Evolutionary conservation across 2,329 filamentous ascomycete genomes (phyloP).

Genomic region (Teratosphaeria viscida): DNA sequence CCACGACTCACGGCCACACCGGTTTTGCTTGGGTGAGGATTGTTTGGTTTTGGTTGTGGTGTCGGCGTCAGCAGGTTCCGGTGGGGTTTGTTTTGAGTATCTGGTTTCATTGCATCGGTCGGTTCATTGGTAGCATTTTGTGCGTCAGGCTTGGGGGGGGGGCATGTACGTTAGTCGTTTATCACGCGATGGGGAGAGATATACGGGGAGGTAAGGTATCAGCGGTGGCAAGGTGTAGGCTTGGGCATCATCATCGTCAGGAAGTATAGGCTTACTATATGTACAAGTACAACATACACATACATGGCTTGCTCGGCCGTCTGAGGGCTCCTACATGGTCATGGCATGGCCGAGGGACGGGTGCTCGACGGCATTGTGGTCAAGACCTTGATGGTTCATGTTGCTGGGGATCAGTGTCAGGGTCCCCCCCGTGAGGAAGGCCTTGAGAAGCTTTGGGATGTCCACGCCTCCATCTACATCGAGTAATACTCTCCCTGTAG

Average conservation of each 20-base stretch:
- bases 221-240: not conserved
- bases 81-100: not conserved
- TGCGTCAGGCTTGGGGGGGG: not conserved
- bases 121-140: not conserved
- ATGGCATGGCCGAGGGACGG: too few relatives aligned
- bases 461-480: not conserved
- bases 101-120: not conserved
- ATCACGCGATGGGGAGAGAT: not conserved
- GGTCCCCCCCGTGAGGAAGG: too few relatives aligned
- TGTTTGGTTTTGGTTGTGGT: not conserved
- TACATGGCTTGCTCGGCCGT: not conserved
- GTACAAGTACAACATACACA: not conserved
- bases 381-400: too few relatives aligned
- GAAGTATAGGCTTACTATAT: not conserved
- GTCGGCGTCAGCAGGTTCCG: not conserved
- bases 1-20: constrained; percentile 1
- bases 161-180: not conserved
- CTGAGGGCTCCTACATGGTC: not conserved
- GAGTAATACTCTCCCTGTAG: not conserved
- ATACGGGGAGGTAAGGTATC: not conserved
- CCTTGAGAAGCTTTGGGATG: not conserved
- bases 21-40: not conserved
- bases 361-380: too few relatives aligned
- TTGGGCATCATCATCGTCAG: not conserved
- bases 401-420: too few relatives aligned